phyloP scores from a whole-genome alignment of 75 land plant genomes.

The Cunninghamia lanceolata region DNA sequence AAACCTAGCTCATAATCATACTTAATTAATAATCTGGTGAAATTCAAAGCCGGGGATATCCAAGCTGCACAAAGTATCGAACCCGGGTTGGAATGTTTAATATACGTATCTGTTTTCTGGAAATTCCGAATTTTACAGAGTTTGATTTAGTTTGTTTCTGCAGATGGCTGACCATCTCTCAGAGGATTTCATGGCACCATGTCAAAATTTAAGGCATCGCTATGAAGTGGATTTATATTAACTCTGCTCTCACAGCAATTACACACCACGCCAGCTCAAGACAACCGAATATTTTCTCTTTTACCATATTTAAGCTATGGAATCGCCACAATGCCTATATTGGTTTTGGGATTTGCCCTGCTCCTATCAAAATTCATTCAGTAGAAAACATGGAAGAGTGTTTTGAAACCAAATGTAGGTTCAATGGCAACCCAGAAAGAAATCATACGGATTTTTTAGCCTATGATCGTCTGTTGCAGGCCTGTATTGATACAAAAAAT shows the following conservation, averaged over 20 bases:
- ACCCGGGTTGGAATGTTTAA: too few species aligned
- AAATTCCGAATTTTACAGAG: too few species aligned
- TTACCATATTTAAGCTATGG: neutral
- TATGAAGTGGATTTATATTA: neutral
- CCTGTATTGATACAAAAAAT: neutral
- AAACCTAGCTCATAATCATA: too few species aligned
- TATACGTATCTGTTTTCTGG: too few species aligned
- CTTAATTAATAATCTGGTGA: too few species aligned
- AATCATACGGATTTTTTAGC: neutral
- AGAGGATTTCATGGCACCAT: neutral
- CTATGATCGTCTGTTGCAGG: neutral
- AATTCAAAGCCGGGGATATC: too few species aligned
- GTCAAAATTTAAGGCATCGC: neutral
- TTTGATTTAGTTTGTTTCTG: too few species aligned
- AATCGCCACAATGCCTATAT: neutral
- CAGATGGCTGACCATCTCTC: neutral
- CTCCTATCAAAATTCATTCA: neutral
- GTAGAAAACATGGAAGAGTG: neutral
- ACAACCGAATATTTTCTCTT: neutral
- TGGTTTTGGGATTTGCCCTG: neutral
- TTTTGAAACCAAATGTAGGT: neutral
- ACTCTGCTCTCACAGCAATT: neutral
- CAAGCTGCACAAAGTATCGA: too few species aligned
- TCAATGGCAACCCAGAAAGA: too few species aligned
- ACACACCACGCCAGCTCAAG: neutral